These are phyloP conservation scores for Myriosclerotinia scirpicola DNA, from an alignment of 2,329 filamentous ascomycete species.

Conservation along the genomic window DNA sequence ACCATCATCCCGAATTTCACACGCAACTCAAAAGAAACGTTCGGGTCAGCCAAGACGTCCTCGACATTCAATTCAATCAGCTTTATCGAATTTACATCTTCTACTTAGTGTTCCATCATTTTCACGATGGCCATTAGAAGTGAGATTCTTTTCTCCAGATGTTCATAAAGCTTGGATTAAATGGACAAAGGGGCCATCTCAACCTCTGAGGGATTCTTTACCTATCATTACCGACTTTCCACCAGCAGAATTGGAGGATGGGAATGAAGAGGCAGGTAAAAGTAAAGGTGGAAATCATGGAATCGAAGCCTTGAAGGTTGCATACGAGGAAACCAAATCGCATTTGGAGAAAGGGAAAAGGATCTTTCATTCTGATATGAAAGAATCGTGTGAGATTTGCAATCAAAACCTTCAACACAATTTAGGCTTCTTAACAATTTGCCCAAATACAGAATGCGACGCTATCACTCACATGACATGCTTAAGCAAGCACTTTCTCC, in stretches of 20 bases:
- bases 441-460: constrained; percentile 54
- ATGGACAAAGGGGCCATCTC: constrained; percentile 46
- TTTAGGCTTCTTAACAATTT: constrained; percentile 57
- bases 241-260: not conserved
- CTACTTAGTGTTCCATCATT: constrained; percentile 80
- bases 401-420: constrained; percentile 47
- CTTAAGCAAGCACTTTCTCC: constrained; percentile 55
- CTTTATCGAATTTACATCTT: constrained; percentile 78
- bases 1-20: constrained; percentile 57
- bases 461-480: constrained; percentile 60
- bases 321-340: constrained; percentile 53
- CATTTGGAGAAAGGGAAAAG: constrained; percentile 57
- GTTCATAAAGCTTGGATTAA: constrained; percentile 67
- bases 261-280: constrained; percentile 12
- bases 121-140: constrained; percentile 73
- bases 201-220: constrained; percentile 30
- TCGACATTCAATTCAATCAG: constrained; percentile 60
- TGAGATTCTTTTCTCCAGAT: constrained; percentile 76
- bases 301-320: constrained; percentile 55
- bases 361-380: constrained; percentile 55
- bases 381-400: constrained; percentile 58
- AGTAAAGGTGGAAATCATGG: constrained; percentile 40
- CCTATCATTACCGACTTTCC: constrained; percentile 35
- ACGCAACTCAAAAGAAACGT: constrained; percentile 52
- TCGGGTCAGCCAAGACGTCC: constrained; percentile 59